Base-by-base conservation (phyloP, 2,329 filamentous ascomycete species). In the Cladosporium sp. region DNA sequence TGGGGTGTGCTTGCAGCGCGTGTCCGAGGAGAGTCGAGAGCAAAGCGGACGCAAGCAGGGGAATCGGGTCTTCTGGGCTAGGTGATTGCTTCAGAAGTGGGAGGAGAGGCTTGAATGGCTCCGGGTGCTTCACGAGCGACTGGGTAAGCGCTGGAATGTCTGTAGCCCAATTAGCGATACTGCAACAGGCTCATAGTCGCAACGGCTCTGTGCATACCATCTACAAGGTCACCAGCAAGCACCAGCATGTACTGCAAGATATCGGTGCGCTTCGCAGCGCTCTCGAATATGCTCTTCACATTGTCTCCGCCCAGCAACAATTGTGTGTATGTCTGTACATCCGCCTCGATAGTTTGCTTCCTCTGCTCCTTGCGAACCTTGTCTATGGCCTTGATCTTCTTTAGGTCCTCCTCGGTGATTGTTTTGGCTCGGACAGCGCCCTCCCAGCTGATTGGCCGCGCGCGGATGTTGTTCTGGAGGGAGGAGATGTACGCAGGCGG, bases 181-280 rank as follows among this genome's bases (percentile, higher is more conserved):
- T 28, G 22, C 4, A 28, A 28, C 4, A 28, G 22, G 22, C 22
- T 28, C 22, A 28, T 28, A 7, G 22, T 2, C 22, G 22, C 22
- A 28, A 28, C 2, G 22, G 22, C 22, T 18, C 22, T 28, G 9
- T 9, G 28, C 59, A 14, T 77, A 95, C 91, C 83, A 68, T 92
- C 87, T 56, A 97, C 83, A 59, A 98, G 74, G 68, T 98, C 93
- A 57, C 83, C 85, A 56, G 93, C 80, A 65, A 98, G 76, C 44
- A 97, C 92, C 55, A 98, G 78, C 68, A 96, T 87, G 71, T 97
- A 96, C 74, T 96, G 92, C 58, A 96, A 81, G 61, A 98, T 89
- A 74, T 96, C 91, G 67, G 84, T 81, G 63, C 91, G 84, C 77
- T 90, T 91, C 33, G 85, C 82, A 42, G 91, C 89, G 56, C 85